Percentiles rank a stretch among this genome's conserved stretches.
Conservation (phyloP, 2,329 filamentous ascomycete species). For the Paramyrothecium roridum region DNA sequence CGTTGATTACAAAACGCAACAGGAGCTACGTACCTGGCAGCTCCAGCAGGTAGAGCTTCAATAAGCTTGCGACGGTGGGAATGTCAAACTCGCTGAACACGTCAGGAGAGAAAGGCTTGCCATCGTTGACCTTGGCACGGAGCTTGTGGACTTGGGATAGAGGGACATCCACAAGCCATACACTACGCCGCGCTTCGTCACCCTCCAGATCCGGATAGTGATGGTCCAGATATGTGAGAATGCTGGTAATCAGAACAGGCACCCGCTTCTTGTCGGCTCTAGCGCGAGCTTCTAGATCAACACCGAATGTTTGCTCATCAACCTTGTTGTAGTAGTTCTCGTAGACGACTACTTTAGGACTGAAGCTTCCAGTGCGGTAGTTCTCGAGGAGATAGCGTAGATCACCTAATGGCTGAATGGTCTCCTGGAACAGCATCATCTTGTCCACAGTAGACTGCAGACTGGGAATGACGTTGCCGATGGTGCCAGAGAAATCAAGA, state of each 20-base stretch:
- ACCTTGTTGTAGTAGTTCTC: conserved; percentile 99
- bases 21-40: conserved; percentile 68
- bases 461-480: conserved; percentile 96
- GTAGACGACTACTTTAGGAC: conserved; percentile 86
- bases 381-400: conserved; percentile 93
- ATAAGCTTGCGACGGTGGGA: conserved; percentile 84
- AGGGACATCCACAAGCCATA: conserved; percentile 93
- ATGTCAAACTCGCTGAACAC: conserved; percentile 86
- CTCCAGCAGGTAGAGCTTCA: conserved; percentile 94
- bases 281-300: conserved; percentile 93
- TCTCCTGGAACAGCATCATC: conserved; percentile 99
- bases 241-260: conserved; percentile 84
- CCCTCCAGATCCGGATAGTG: conserved; percentile 97
- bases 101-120: conserved; percentile 73
- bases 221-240: conserved; percentile 92
- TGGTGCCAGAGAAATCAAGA: conserved; percentile 92
- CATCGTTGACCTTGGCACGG: conserved; percentile 79
- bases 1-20: neutral
- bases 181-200: conserved; percentile 84
- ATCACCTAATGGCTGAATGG: conserved; percentile 89
- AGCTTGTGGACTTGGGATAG: conserved; percentile 81
- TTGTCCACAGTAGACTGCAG: conserved; percentile 94
- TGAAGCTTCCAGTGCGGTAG: conserved; percentile 90
- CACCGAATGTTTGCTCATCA: conserved; percentile 95
- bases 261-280: conserved; percentile 94